Percentiles rank a stretch among this genome's conserved stretches.
Conservation (phyloP, 371 early-diverging fungal genomes). For the Saksenaea vasiformis region DNA sequence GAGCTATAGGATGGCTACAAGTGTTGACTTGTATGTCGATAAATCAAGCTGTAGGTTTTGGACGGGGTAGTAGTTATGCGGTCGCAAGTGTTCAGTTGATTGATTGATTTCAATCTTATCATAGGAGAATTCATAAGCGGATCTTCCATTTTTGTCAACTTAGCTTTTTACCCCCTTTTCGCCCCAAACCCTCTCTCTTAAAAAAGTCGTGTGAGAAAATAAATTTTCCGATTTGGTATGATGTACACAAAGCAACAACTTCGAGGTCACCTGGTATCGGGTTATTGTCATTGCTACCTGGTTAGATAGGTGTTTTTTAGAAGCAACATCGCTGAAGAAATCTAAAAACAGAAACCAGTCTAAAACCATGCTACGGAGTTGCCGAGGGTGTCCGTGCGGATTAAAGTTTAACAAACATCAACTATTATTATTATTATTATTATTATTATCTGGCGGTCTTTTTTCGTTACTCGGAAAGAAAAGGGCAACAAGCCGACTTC, state of each 20-base stretch:
- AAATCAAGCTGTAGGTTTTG: too few species aligned
- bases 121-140: too few species aligned
- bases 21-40: too few species aligned
- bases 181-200: neutral
- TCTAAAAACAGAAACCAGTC: neutral
- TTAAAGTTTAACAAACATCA: neutral
- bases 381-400: constrained; percentile 4
- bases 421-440: too few species aligned
- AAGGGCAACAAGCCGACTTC: neutral
- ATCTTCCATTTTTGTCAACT: too few species aligned
- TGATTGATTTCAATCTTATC: too few species aligned
- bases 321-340: too few species aligned
- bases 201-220: neutral
- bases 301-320: too few species aligned
- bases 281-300: neutral
- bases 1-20: too few species aligned
- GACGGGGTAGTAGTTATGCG: too few species aligned
- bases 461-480: neutral
- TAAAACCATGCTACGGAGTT: neutral
- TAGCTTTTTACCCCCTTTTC: too few species aligned
- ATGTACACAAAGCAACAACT: neutral
- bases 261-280: neutral
- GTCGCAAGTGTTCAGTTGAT: too few species aligned
- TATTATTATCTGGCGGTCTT: neutral
- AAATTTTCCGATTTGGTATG: neutral